Base-by-base conservation (phyloP, 2,329 filamentous ascomycete species). In the Sphaceloma murrayae region DNA sequence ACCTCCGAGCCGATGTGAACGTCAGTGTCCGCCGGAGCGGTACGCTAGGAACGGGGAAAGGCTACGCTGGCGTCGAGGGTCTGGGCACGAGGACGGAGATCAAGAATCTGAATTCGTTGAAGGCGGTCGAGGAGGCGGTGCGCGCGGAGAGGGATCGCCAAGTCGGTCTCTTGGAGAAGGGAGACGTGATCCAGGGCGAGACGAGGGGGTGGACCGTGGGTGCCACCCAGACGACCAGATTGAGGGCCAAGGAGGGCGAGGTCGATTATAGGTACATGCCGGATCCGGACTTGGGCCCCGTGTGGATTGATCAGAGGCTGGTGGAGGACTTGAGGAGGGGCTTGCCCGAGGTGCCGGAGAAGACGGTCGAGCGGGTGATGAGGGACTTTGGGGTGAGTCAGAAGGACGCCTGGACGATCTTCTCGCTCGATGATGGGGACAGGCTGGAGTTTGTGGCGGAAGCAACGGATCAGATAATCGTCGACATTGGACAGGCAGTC, bases 191-290 rank as follows among this genome's bases (percentile, higher is more conserved):
- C 39, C 74, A 79, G 52, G 85, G 88, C 33, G 91, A 98, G 66
- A 98, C 91, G 5, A 75, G 91, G 46, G 89, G 91, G 4, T 98
- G 88, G 87, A 83, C 85, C 1, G 73, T 94, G 17, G 87, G 87
- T 2, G 81, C 78, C 50, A 86, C 77, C 3, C 81, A 87, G 59
- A 96, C 91, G 3, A 78, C 77, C 47, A 75, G 82, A 30, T 67
- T 98, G 32, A 76, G 91, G 55, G 86, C 86, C 18, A 98, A 98
- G 62, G 91, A 96, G 62, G 91, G 91, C 36, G 89, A 94, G 58
- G 87, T 96, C 4, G 91, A 98, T 62, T 98, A 98, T 62, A 75
- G 91, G 31, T 98, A 98, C 59, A 96, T 98, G 89, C 89, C 91
- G 0, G 91, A 98, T 60, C 85, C 91, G 4, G 91, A 98, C 58